Percentiles rank a stretch among this genome's conserved stretches.
Conservation (phyloP, 371 early-diverging fungal species). For the Rhizopus sp. region DNA sequence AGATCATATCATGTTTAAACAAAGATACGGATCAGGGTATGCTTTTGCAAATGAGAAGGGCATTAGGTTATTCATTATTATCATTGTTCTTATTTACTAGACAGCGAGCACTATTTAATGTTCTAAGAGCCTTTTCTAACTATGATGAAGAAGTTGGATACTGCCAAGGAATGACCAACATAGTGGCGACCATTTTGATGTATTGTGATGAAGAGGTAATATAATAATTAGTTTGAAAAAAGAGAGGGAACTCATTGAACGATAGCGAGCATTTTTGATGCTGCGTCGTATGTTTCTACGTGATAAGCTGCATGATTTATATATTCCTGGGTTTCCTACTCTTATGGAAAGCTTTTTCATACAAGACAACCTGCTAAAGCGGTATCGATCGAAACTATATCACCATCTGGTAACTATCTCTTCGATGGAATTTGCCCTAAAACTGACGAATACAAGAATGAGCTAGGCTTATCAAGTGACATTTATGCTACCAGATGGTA, state of each 20-base stretch:
- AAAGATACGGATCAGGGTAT: conserved; percentile 68
- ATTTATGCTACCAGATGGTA: conserved; percentile 69
- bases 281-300: conserved; percentile 58
- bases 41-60: background rate
- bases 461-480: conserved; percentile 49
- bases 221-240: background rate
- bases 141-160: conserved; percentile 91
- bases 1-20: conserved; percentile 67
- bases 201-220: conserved; percentile 90
- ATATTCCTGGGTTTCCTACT: conserved; percentile 63
- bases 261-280: conserved; percentile 52
- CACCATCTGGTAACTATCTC: conserved; percentile 49
- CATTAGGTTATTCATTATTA: background rate
- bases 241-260: background rate
- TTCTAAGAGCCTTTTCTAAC: conserved; percentile 85
- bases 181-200: conserved; percentile 87
- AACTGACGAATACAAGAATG: conserved; percentile 26
- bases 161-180: conserved; percentile 93
- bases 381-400: conserved; percentile 52
- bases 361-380: conserved; percentile 55
- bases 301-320: conserved; percentile 57
- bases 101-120: conserved; percentile 74
- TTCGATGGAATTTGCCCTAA: background rate
- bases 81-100: conserved; percentile 22
- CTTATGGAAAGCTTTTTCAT: conserved; percentile 66